These are phyloP conservation scores for Arthromyces matolae DNA, from an alignment of 768 basidiomycete species.

Conservation along the genomic window DNA sequence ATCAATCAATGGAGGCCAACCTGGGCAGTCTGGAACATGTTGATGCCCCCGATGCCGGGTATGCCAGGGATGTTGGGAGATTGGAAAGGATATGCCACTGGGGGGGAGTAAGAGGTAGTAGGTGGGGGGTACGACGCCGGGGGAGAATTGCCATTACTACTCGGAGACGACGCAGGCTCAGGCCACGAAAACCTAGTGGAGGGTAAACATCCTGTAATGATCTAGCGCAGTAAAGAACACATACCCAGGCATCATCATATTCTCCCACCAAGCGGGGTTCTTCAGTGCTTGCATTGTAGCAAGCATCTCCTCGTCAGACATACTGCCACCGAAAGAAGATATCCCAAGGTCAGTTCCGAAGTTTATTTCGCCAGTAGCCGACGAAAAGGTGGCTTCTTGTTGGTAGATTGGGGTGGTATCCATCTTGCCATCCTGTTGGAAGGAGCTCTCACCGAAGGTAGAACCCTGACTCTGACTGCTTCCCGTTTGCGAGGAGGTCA, in stretches of 20 bases:
- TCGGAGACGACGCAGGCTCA: slow-evolving; percentile 23
- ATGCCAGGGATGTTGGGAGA: slow-evolving; percentile 9
- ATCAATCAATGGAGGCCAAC: slow-evolving; percentile 10
- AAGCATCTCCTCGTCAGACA: slow-evolving; percentile 55
- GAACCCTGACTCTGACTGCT: slow-evolving; percentile 19
- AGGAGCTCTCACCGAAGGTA: slow-evolving; percentile 12
- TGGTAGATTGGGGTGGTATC: slow-evolving; percentile 41
- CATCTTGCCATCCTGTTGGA: slow-evolving; percentile 18
- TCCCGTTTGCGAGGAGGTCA: slow-evolving; percentile 20
- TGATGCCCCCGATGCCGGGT: slow-evolving; percentile 10
- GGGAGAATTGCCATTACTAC: slow-evolving; percentile 18
- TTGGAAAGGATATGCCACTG: slow-evolving; percentile 11
- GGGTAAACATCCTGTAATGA: background rate
- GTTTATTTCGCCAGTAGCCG: slow-evolving; percentile 38
- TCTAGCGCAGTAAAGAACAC: background rate
- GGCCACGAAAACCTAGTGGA: slow-evolving; percentile 28
- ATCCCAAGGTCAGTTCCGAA: slow-evolving; percentile 40
- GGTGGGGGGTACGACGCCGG: slow-evolving; percentile 6
- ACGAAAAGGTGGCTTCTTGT: slow-evolving; percentile 44
- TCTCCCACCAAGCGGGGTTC: slow-evolving; percentile 70
- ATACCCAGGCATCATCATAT: slow-evolving; percentile 85
- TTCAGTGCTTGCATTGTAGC: slow-evolving; percentile 73
- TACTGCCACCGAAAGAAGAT: slow-evolving; percentile 27
- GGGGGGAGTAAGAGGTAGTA: background rate
- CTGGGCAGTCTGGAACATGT: slow-evolving; percentile 14